Evolutionary conservation across 169 alveolate species (phyloP).

Genomic region (Plasmodium cynomolgi): DNA sequence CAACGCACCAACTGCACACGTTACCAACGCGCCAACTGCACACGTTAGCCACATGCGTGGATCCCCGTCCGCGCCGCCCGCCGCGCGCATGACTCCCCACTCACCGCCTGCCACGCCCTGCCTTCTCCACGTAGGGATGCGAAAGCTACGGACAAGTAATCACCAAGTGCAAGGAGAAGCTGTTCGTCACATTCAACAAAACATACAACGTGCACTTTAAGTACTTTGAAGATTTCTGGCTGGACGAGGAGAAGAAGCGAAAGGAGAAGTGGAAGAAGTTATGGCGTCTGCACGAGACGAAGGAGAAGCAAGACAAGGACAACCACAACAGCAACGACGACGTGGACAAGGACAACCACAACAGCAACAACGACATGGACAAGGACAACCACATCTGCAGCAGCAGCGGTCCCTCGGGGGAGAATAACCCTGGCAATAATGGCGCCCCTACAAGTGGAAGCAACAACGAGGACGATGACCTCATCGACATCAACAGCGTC

Average conservation of each 20-base stretch:
- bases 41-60: background rate
- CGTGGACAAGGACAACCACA: background rate
- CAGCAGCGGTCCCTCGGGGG: background rate
- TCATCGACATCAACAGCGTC: background rate
- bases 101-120: background rate
- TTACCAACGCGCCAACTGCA: too few species aligned
- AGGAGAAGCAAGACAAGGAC: background rate
- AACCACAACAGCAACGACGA: background rate
- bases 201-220: constrained; percentile 43
- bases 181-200: constrained; percentile 52
- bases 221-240: constrained; percentile 66
- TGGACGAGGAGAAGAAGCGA: constrained; percentile 54
- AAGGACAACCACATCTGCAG: background rate
- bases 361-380: background rate
- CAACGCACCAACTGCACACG: background rate
- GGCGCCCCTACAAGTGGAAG: background rate
- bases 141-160: constrained; percentile 63
- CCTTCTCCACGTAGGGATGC: constrained; percentile 23
- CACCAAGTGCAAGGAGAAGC: constrained; percentile 56
- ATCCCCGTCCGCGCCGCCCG: too few species aligned
- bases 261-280: constrained; percentile 49
- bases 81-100: background rate
- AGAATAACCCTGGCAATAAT: background rate
- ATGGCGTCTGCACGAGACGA: constrained; percentile 35
- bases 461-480: background rate